Conservation (phyloP, 2,329 filamentous ascomycete species). For the Dothistroma septosporum region DNA sequence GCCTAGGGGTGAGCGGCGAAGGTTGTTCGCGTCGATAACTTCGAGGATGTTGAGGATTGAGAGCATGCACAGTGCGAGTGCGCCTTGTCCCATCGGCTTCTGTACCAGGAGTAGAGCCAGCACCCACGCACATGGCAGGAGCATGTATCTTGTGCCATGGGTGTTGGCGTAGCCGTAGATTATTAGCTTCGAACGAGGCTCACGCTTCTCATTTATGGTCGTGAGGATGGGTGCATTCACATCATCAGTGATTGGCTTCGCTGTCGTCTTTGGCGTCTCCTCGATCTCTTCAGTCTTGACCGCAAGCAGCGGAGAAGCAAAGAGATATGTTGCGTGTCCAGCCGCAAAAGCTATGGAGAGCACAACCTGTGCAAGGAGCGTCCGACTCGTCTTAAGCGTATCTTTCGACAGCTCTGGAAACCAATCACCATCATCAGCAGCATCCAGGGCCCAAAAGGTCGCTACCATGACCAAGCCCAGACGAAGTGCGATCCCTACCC, state of each 20-base stretch:
- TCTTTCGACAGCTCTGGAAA: conserved; percentile 56
- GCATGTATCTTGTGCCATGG: conserved; percentile 84
- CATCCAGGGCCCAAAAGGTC: conserved; percentile 82
- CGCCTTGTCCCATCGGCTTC: conserved; percentile 90
- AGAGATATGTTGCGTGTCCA: conserved; percentile 79
- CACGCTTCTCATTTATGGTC: conserved; percentile 31
- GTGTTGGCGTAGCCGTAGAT: conserved; percentile 87
- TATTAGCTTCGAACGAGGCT: conserved; percentile 45
- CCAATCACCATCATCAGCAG: conserved; percentile 83
- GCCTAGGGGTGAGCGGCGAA: conserved; percentile 68
- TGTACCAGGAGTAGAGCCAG: conserved; percentile 74
- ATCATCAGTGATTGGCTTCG: conserved; percentile 30
- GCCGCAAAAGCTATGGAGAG: conserved; percentile 77
- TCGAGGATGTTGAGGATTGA: conserved; percentile 76
- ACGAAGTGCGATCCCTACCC: conserved; percentile 78
- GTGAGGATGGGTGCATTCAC: conserved; percentile 37
- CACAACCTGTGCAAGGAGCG: conserved; percentile 73
- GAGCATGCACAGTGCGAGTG: conserved; percentile 77
- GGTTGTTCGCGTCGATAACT: conserved; percentile 58
- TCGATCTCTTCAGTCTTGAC: conserved; percentile 51
- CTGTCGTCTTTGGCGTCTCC: conserved; percentile 21
- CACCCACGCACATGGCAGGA: conserved; percentile 75
- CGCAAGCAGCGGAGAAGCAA: conserved; percentile 77
- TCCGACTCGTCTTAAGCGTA: conserved; percentile 67
- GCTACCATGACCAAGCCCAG: conserved; percentile 70